Evolutionary conservation across 2,329 filamentous ascomycete species (phyloP).

Genomic region (Achaetomium macrosporum): DNA sequence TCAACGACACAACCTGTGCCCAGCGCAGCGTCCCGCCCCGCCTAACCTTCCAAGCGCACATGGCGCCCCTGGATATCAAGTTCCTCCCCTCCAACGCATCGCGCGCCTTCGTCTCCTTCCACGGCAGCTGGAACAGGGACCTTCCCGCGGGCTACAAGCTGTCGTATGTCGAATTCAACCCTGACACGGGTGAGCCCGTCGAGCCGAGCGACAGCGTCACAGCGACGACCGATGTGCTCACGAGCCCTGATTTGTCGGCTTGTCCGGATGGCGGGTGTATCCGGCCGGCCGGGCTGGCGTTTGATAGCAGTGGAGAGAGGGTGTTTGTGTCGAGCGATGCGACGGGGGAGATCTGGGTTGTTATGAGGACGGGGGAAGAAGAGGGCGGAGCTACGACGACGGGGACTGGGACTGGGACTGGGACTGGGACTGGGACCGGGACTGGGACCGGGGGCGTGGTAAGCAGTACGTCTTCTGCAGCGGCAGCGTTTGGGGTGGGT

Average conservation of each 20-base stretch:
- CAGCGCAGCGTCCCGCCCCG: conserved; percentile 42
- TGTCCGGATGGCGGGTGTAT: conserved; percentile 54
- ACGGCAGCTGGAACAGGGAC: conserved; percentile 57
- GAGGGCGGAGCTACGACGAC: not conserved
- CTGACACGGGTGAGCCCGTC: conserved; percentile 36
- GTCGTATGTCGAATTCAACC: conserved; percentile 35
- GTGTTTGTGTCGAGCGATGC: conserved; percentile 58
- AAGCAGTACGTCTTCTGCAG: not conserved
- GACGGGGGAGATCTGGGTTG: conserved; percentile 61
- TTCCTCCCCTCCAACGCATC: conserved; percentile 51
- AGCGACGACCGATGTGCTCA: conserved; percentile 47
- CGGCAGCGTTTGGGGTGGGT: not conserved
- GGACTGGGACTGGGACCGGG: not conserved
- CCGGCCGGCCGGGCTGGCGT: conserved; percentile 54
- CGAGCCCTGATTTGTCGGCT: conserved; percentile 44
- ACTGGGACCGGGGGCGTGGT: not conserved
- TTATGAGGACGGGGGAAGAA: conserved; percentile 29
- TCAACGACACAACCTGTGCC: conserved; percentile 42
- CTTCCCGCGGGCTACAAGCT: conserved; percentile 44
- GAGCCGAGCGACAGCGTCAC: conserved; percentile 37
- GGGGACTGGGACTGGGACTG: conserved; percentile 6
- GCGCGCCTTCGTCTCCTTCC: conserved; percentile 62
- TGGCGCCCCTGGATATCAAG: conserved; percentile 64
- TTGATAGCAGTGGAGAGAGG: conserved; percentile 42
- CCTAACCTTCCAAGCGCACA: conserved; percentile 58